These are phyloP conservation scores for Rutstroemia sp. DNA, from an alignment of 2,329 filamentous ascomycete genomes.

Conservation along the genomic window DNA sequence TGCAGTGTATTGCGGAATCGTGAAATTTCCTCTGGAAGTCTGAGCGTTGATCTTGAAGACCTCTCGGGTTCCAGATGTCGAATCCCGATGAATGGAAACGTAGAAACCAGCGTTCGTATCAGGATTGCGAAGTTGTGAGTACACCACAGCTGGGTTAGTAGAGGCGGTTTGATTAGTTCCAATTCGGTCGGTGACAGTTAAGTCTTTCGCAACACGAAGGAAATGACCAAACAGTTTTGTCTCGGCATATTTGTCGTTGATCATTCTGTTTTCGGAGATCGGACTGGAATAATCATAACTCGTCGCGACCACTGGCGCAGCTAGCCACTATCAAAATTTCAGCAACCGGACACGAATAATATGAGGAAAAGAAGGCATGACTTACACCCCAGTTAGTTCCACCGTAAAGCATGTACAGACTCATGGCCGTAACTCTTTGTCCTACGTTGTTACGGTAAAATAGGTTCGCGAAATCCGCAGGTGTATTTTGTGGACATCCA, in stretches of 20 bases:
- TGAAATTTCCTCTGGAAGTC: conserved; percentile 47
- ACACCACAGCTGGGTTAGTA: conserved; percentile 43
- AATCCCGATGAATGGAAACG: conserved; percentile 47
- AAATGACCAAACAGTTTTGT: conserved; percentile 55
- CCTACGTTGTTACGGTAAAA: conserved; percentile 57
- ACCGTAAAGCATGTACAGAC: conserved; percentile 58
- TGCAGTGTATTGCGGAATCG: conserved; percentile 43
- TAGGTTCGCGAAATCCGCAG: conserved; percentile 53
- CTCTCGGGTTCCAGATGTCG: conserved; percentile 42
- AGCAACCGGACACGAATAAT: neutral
- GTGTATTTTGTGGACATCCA: conserved; percentile 39
- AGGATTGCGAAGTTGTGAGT: conserved; percentile 51
- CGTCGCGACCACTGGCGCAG: conserved; percentile 49
- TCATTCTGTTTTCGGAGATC: conserved; percentile 38
- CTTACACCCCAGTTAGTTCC: conserved; percentile 48
- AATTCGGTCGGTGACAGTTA: conserved; percentile 46
- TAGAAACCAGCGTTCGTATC: conserved; percentile 51
- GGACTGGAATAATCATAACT: conserved; percentile 59
- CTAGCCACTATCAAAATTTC: conserved; percentile 35
- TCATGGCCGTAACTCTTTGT: conserved; percentile 51
- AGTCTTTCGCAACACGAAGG: conserved; percentile 47
- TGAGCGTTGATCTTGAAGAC: conserved; percentile 47
- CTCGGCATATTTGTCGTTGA: conserved; percentile 55
- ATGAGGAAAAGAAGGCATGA: neutral
- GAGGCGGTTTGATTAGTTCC: conserved; percentile 41